Base-by-base conservation (phyloP, 495 filamentous ascomycete genomes). In the Delitschia confertaspora region DNA sequence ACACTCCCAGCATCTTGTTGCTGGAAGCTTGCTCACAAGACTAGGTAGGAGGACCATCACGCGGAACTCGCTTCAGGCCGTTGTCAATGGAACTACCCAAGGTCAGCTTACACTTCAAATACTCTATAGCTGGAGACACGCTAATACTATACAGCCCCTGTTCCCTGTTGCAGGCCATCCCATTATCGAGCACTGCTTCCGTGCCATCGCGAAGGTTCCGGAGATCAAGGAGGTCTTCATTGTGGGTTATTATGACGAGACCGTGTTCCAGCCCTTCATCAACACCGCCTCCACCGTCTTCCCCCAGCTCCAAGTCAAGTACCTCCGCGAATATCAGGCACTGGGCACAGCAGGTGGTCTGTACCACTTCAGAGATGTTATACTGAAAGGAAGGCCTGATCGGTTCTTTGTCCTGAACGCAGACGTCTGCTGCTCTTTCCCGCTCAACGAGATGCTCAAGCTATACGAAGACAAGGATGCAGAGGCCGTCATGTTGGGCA, bases 391-490 rank as follows among this genome's bases (percentile, higher is more conserved):
- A 51, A 79, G 80, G 51, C 91, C 93, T 26, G 88, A 94, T 61
- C 80, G 86, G 56, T 81, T 95, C 70, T 93, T 99, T 58, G 91
- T 99, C 35, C 73, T 99, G 60, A 99, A 99, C 63, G 88, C 88
- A 38, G 91, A 99, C 65, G 93, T 99, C 45, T 99, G 91, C 81
- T 99, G 91, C 72, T 95, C 87, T 29, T 99, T 96, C 73, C 91
- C 91, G 11, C 72, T 99, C 44, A 83, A 79, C 46, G 85, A 96
- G 64, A 99, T 95, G 88, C 78, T 89, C 42, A 79, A 76, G 62
- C 69, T 99, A 37, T 93, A 93, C 60, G 83, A 93, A 56, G 88
- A 94, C 57, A 93, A 84, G 69, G 83, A 95, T 53, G 93, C 93
- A 47, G 91, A 99, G 71, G 91, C 91, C 11, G 88, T 99, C 46